These are phyloP conservation scores for Septoria linicola DNA, from an alignment of 2,329 filamentous ascomycete genomes.

Conservation along the genomic window DNA sequence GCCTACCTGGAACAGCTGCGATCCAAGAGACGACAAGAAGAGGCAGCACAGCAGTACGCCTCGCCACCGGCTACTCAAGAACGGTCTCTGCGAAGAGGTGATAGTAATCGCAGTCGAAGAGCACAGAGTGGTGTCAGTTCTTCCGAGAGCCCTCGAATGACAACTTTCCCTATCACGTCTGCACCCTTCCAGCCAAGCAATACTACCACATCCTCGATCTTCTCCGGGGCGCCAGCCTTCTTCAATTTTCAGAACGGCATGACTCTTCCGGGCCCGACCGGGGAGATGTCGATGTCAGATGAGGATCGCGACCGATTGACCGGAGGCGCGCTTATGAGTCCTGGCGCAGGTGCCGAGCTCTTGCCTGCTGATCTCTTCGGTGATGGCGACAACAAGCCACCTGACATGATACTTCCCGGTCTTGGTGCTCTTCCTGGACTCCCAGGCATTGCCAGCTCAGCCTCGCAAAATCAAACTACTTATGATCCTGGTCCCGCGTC, in stretches of 20 bases:
- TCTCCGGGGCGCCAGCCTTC: conserved; percentile 47
- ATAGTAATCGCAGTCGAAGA: conserved; percentile 44
- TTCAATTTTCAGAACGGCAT: conserved; percentile 63
- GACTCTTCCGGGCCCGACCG: conserved; percentile 50
- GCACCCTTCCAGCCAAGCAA: conserved; percentile 42
- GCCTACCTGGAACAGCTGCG: conserved; percentile 33
- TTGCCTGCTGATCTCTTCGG: conserved; percentile 64
- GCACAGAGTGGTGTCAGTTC: conserved; percentile 38
- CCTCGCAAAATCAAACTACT: neutral
- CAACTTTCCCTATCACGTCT: conserved; percentile 29
- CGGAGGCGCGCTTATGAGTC: conserved; percentile 70
- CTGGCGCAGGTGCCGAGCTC: conserved; percentile 67
- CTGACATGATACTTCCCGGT: conserved; percentile 34
- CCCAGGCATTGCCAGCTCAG: conserved; percentile 30
- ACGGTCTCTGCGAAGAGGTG: conserved; percentile 34
- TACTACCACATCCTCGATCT: conserved; percentile 53
- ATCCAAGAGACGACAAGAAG: conserved; percentile 34
- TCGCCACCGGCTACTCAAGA: conserved; percentile 30
- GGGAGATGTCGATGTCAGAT: conserved; percentile 55
- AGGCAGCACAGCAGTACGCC: conserved; percentile 26
- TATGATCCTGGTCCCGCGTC: conserved; percentile 40
- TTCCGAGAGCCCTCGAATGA: conserved; percentile 33
- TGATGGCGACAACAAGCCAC: conserved; percentile 32
- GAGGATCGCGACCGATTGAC: conserved; percentile 62
- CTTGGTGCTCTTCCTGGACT: conserved; percentile 42